These are phyloP conservation scores for Coemansia sp. DNA, from an alignment of 192 early-diverging fungal species.

Conservation along the genomic window DNA sequence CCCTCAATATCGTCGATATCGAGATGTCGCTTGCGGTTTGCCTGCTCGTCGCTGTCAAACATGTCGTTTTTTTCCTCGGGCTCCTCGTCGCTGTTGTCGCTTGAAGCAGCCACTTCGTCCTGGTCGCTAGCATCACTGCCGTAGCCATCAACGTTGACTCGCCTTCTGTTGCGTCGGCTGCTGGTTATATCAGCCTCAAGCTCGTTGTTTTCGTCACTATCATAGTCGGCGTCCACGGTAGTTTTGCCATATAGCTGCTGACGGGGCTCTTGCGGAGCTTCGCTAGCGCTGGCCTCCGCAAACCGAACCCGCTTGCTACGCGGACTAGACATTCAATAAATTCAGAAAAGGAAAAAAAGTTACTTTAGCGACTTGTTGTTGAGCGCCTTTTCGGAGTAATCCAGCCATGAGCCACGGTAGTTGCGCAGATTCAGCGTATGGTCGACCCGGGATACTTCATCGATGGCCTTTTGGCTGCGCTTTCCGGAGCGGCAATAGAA, in stretches of 20 bases:
- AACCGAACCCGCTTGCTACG: constrained; percentile 18
- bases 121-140: constrained; percentile 40
- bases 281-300: constrained; percentile 2
- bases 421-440: constrained; percentile 38
- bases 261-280: not conserved
- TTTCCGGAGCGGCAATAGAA: constrained; percentile 70
- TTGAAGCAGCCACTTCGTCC: constrained; percentile 32
- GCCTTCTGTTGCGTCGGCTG: constrained; percentile 12
- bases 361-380: constrained; percentile 32
- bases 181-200: constrained; percentile 35
- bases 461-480: constrained; percentile 63
- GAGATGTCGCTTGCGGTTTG: constrained; percentile 45
- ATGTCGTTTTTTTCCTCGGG: constrained; percentile 58
- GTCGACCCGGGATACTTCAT: constrained; percentile 56
- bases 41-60: constrained; percentile 53
- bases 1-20: constrained; percentile 59
- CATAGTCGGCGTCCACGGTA: not conserved
- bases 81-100: constrained; percentile 32
- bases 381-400: constrained; percentile 45
- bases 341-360: not conserved
- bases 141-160: constrained; percentile 28
- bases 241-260: not conserved
- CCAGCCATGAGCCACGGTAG: constrained; percentile 52
- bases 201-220: constrained; percentile 28
- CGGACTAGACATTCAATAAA: not conserved